Evolutionary conservation across 768 basidiomycete species (phyloP), one percentile per base, ranked within the genome.

Genomic region (Tricholoma sp.): DNA sequence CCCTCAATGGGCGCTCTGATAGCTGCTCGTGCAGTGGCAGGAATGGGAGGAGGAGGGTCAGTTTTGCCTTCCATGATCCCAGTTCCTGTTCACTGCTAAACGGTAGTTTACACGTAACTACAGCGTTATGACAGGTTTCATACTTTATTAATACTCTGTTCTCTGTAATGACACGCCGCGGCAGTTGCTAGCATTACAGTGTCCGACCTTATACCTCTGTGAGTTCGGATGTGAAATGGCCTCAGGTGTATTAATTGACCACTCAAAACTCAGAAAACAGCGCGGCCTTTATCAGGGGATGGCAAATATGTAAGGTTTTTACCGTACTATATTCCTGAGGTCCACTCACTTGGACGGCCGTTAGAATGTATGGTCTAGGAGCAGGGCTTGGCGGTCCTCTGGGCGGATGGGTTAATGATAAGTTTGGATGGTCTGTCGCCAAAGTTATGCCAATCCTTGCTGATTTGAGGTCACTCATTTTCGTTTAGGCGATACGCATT

Each of bases 271-370:
- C 48, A 93, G 91, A 63, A 88, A 88, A 66, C 86, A 91, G 58
- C 80, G 95, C 53, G 95, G 93, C 2, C 71, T 96, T 8, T 96
- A 94, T 66, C 96, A 98, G 69, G 94, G 94, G 55, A 79, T 93
- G 77, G 86, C 88, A 33, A 94, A 94, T 66, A 83, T 94, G 91
- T 92, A 75, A 62, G 83, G 67, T 24, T 57, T n/a, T 57, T 49
- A 17, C 47, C 18, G 32, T 15, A 32, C 6, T n/a, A 8, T 49
- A 17, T 9, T 17, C 17, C 42, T 11, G 24, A n/a, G 24, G 5
- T 17, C 29, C 8, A 17, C 17, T 47, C 32, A n/a, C 47, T 48
- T 20, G n/a, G n/a, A 32, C 32, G 15, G 9, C 29, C 36, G 7
- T 61, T 64, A 93, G 91, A 70, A 69, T 92, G 59, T 96, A 84